Evolutionary conservation across 371 early-diverging fungal genomes (phyloP), one percentile per base, ranked within the genome.

Genomic region (Batrachochytrium dendrobatidis): DNA sequence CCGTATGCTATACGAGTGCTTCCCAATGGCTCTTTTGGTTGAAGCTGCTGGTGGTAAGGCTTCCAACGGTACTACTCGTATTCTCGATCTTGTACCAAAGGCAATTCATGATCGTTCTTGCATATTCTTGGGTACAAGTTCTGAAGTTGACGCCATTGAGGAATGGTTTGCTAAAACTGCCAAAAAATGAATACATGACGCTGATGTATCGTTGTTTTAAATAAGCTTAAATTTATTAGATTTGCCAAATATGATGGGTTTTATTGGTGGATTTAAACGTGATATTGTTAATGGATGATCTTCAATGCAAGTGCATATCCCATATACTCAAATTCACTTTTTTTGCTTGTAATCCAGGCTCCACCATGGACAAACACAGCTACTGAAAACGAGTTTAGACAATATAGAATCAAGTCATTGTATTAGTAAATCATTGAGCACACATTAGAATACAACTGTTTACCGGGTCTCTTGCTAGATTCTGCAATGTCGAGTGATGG

Each of bases 21-120:
- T 95, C 84, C 98, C 97, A 22, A 98, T 98, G 98, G 86, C 96
- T 3, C 86, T 85, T 61, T 71, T 98, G 58, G 77, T 92, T 46
- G 98, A 98, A 73, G 90, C 93, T 66, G 95, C 95, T 10, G 98
- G 98, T 53, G 98, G 98, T 50, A 87, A 86, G 65, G 91, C 98
- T 3, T 77, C 84, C 30, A 93, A 90, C 20, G 98, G 96, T 51
- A 79, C 71, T 25, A 65, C 78, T 69, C 67, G 90, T 39, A 89
- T 94, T 71, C 71, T 96, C 57, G 95, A 95, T 64, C 70, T 95
- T 32, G 77, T 86, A 44, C 98, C 98, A 34, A 79, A 83, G 52
- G 74, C 80, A 55, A 91, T 98, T 55, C 98, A 98, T 72, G 88
- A 85, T 60, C 86, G 98, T 55, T 84, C 90, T 51, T 88, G 90